These are phyloP conservation scores for Trifolium repens DNA, from an alignment of 306 rosid species.

Conservation along the genomic window DNA sequence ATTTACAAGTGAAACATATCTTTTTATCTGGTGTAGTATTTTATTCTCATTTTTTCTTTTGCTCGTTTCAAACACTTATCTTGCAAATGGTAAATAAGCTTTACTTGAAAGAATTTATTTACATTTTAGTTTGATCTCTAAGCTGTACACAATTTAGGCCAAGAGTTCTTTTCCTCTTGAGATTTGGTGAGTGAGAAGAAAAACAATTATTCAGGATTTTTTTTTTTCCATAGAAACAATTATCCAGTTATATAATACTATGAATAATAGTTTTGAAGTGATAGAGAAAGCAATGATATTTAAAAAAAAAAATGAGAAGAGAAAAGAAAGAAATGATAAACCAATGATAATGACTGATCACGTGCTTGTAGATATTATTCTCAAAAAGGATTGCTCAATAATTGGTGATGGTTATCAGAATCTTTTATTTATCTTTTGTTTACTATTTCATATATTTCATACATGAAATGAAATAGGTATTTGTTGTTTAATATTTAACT, in stretches of 20 bases:
- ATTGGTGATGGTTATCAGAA: constrained; percentile 10
- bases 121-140: no score
- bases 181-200: neutral
- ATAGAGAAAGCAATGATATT: neutral
- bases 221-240: no score
- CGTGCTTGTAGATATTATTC: neutral
- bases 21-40: no score
- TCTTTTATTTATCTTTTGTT: neutral
- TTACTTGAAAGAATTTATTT: no score
- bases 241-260: neutral
- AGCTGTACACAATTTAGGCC: neutral
- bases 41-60: no score
- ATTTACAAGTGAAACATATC: no score
- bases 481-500: no score
- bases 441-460: no score
- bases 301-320: no score
- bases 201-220: neutral
- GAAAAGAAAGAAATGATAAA: neutral
- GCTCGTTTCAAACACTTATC: no score
- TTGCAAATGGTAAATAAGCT: no score
- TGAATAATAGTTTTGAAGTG: neutral
- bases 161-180: neutral
- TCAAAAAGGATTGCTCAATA: constrained; percentile 17
- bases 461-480: no score
- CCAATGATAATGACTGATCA: neutral